phyloP scores from a whole-genome alignment of 2,329 filamentous ascomycete genomes.

The Arthrobotrys iridis region DNA sequence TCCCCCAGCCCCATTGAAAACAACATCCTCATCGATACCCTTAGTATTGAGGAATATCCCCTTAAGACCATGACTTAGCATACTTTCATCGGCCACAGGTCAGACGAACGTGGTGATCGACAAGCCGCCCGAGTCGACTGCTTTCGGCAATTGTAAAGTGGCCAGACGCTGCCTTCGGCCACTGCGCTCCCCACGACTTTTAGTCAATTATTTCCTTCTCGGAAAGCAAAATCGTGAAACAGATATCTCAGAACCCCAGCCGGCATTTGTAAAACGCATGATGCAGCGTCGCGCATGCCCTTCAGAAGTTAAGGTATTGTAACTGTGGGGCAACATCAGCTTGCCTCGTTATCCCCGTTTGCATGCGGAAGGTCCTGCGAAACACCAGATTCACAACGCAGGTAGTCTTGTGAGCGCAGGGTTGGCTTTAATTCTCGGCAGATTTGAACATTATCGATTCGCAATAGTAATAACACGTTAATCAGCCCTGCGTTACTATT shows the following conservation, averaged over 20 bases:
- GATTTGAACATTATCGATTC: conserved; percentile 22
- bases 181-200: conserved; percentile 1
- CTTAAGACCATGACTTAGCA: too few species aligned
- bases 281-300: conserved; percentile 36
- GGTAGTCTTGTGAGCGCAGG: too few species aligned
- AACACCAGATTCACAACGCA: conserved; percentile 25
- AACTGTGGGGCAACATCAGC: conserved; percentile 20
- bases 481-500: background rate
- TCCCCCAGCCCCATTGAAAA: conserved; percentile 3
- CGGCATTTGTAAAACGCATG: conserved; percentile 45
- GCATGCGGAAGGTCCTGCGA: conserved; percentile 52
- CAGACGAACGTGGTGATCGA: conserved; percentile 36
- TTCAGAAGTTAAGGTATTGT: background rate
- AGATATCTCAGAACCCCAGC: conserved; percentile 9
- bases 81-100: too few species aligned
- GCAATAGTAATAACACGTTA: background rate
- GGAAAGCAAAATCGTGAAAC: conserved; percentile 44
- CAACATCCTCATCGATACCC: background rate
- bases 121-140: conserved; percentile 44
- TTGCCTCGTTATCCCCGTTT: conserved; percentile 29
- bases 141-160: conserved; percentile 49
- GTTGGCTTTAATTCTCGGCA: background rate
- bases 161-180: conserved; percentile 38
- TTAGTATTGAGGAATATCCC: background rate
- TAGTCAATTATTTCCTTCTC: background rate